Conservation (phyloP, 352 stramenopile species). For the Phytopythium aichiense region DNA sequence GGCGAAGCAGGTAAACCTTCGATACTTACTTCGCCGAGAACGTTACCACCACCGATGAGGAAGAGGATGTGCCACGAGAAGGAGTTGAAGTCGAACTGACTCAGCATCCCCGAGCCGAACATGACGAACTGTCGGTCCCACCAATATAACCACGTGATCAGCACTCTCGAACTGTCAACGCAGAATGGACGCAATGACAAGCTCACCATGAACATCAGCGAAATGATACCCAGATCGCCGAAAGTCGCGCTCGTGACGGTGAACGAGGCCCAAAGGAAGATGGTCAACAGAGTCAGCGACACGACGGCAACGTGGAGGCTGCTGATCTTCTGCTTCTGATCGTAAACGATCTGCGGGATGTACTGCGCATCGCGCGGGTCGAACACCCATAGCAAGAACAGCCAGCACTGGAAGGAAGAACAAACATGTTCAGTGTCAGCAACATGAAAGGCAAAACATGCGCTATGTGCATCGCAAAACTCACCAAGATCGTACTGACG, state of each 20-base stretch:
- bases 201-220: conserved; percentile 87
- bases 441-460: not conserved
- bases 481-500: conserved; percentile 77
- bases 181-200: not conserved
- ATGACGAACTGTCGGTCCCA: conserved; percentile 59
- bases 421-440: not conserved
- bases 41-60: conserved; percentile 89
- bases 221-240: conserved; percentile 90
- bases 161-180: not conserved
- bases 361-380: conserved; percentile 84
- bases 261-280: conserved; percentile 89
- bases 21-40: conserved; percentile 80
- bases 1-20: not conserved
- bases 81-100: conserved; percentile 92
- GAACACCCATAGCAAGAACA: conserved; percentile 85
- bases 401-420: conserved; percentile 63
- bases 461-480: conserved; percentile 1
- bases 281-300: conserved; percentile 86
- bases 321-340: conserved; percentile 88
- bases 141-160: not conserved
- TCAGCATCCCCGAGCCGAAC: conserved; percentile 87
- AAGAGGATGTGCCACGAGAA: conserved; percentile 94
- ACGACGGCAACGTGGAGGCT: conserved; percentile 88
- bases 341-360: conserved; percentile 92
- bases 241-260: conserved; percentile 84